A percentile compares a stretch with the other conserved stretches of the same genome.
Evolutionary conservation across 805 yeast species (phyloP).

Genomic region (Myxozyma neglecta): DNA sequence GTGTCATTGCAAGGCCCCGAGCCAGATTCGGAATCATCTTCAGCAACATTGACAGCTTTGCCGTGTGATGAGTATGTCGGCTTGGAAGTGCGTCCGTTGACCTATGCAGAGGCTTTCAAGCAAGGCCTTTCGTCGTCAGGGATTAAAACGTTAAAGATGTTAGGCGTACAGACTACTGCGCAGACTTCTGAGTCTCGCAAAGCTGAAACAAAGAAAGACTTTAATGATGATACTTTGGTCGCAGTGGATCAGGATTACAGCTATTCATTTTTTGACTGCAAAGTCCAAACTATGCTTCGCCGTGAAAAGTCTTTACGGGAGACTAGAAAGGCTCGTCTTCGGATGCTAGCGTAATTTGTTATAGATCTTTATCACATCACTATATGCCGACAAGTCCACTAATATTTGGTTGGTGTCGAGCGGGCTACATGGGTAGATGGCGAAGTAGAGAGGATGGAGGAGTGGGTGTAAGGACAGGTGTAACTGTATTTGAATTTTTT

Average conservation of each 20-base stretch:
- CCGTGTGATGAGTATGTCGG: slow-evolving; percentile 17
- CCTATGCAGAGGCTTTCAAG: slow-evolving; percentile 21
- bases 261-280: slow-evolving; percentile 6
- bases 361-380: too few species aligned
- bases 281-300: slow-evolving; percentile 9
- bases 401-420: not conserved
- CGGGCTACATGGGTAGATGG: not conserved
- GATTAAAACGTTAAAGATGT: not conserved
- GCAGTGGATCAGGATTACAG: slow-evolving; percentile 10
- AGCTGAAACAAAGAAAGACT: too few species aligned
- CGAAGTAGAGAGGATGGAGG: not conserved
- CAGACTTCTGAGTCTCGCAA: too few species aligned
- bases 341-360: not conserved
- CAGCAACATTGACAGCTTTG: not conserved
- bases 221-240: not conserved
- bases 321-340: slow-evolving; percentile 17
- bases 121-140: slow-evolving; percentile 11
- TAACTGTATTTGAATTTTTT: not conserved
- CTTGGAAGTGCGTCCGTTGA: slow-evolving; percentile 17
- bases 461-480: not conserved
- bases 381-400: not conserved
- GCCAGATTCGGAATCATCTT: not conserved
- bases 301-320: slow-evolving; percentile 10
- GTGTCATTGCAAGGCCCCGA: not conserved
- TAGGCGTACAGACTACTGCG: not conserved